phyloP scores from a whole-genome alignment of 2,329 filamentous ascomycete genomes.

The Exophiala dermatitidis region DNA sequence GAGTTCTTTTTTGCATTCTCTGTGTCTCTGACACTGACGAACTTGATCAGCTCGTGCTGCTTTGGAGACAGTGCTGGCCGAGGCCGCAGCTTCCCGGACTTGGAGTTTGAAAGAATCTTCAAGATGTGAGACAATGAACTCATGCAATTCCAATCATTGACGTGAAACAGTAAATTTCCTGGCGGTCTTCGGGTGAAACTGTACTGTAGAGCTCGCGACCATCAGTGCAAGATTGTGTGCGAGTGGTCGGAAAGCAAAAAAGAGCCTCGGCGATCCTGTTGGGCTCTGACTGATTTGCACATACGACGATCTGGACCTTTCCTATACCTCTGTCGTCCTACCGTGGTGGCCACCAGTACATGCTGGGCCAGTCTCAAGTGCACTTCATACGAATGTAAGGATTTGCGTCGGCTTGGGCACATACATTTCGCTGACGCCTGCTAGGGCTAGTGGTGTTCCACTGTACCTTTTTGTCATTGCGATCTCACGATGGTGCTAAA shows the following conservation, averaged over 20 bases:
- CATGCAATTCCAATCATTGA: neutral
- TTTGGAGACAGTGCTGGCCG: constrained; percentile 8
- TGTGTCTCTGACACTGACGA: neutral
- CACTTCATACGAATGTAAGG: constrained; percentile 46
- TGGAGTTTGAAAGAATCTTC: constrained; percentile 17
- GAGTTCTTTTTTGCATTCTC: neutral
- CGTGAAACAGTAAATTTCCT: constrained; percentile 17
- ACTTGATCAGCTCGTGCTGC: constrained; percentile 13
- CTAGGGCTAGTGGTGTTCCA: constrained; percentile 52
- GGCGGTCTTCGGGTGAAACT: constrained; percentile 30
- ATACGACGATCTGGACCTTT: constrained; percentile 34
- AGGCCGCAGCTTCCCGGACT: constrained; percentile 9
- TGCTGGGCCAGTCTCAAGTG: constrained; percentile 52
- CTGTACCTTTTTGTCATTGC: constrained; percentile 51
- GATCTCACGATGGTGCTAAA: constrained; percentile 46
- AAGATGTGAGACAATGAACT: constrained; percentile 10
- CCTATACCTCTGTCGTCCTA: constrained; percentile 36
- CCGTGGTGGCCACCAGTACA: constrained; percentile 10
- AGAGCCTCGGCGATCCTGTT: constrained; percentile 42
- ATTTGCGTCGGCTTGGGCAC: constrained; percentile 3
- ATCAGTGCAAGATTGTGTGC: constrained; percentile 49
- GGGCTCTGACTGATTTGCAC: constrained; percentile 44
- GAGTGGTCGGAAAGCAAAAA: constrained; percentile 39
- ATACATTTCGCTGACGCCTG: neutral
- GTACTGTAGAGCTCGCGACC: constrained; percentile 47